phyloP scores from a whole-genome alignment of 176 grass and related monocot species.

The Chloris gayana region DNA sequence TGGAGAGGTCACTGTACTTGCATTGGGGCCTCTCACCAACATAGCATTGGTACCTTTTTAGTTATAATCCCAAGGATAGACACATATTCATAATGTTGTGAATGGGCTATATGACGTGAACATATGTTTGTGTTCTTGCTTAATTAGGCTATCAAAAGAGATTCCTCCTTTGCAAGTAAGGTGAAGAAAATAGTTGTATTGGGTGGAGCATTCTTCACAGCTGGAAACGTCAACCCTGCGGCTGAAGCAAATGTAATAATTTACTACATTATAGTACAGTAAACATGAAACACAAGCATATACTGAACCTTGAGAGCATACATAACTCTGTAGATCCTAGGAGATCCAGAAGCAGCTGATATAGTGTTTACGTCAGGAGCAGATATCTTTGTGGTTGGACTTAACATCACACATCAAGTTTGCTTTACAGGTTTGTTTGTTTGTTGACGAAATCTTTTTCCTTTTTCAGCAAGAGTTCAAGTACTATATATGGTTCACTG shows the following conservation, averaged over 20 bases:
- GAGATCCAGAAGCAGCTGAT: slow-evolving; percentile 85
- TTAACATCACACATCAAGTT: slow-evolving; percentile 87
- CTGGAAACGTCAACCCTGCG: slow-evolving; percentile 83
- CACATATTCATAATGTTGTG: too few relatives aligned
- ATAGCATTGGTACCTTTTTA: slow-evolving; percentile 60
- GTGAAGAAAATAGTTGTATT: slow-evolving; percentile 85
- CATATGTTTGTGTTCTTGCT: too few relatives aligned
- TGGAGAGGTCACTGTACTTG: slow-evolving; percentile 73
- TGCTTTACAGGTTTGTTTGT: slow-evolving; percentile 71
- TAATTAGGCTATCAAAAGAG: slow-evolving; percentile 89
- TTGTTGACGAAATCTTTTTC: too few relatives aligned
- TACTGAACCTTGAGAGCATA: too few relatives aligned
- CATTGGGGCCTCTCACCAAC: slow-evolving; percentile 87
- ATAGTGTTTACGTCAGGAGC: slow-evolving; percentile 91
- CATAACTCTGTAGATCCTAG: too few relatives aligned
- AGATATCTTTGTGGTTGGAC: slow-evolving; percentile 73
- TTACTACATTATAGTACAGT: too few relatives aligned
- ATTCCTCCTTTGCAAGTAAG: slow-evolving; percentile 64
- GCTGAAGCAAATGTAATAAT: slow-evolving; percentile 95
- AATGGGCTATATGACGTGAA: too few relatives aligned
- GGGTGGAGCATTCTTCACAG: slow-evolving; percentile 66
- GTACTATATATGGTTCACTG: too few relatives aligned
- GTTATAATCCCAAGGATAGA: too few relatives aligned
- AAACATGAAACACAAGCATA: too few relatives aligned
- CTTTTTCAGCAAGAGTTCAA: too few relatives aligned